phyloP scores from a whole-genome alignment of 306 rosid species.

The Casuarina equisetifolia region DNA sequence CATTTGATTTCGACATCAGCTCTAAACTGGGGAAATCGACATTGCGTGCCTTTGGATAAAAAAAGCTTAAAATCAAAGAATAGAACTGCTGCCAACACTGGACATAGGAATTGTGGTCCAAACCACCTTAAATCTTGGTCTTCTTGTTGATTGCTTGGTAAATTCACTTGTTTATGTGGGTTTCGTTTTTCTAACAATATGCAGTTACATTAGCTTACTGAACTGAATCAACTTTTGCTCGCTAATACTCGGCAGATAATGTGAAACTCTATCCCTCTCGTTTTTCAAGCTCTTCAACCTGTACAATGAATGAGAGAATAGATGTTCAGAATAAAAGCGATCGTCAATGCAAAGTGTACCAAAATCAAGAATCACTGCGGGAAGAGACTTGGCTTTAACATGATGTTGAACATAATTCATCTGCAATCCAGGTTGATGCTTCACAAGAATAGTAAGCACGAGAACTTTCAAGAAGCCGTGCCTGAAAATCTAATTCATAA shows the following conservation, averaged over 20 bases:
- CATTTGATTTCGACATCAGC: too few species aligned
- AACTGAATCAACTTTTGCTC: constrained; percentile 49
- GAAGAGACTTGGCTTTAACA: constrained; percentile 61
- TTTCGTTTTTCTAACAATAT: too few species aligned
- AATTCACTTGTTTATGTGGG: too few species aligned
- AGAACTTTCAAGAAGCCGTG: constrained; percentile 53
- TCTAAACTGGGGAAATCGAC: too few species aligned
- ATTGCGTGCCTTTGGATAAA: too few species aligned
- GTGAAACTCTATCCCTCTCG: constrained; percentile 47
- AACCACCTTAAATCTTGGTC: too few species aligned
- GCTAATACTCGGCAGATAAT: constrained; percentile 42
- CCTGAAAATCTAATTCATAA: constrained; percentile 63
- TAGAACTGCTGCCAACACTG: too few species aligned
- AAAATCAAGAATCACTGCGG: constrained; percentile 11
- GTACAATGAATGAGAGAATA: constrained; percentile 3
- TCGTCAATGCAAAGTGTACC: not conserved
- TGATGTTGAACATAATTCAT: constrained; percentile 76
- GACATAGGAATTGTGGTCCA: too few species aligned
- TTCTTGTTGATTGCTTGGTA: too few species aligned
- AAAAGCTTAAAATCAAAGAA: too few species aligned
- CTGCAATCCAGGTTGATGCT: constrained; percentile 74
- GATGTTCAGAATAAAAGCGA: not conserved
- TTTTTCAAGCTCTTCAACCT: constrained; percentile 51
- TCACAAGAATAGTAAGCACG: constrained; percentile 63
- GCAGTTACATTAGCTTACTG: constrained; percentile 1